Evolutionary conservation across 345 rosid genomes (phyloP), one percentile per base, ranked within the genome.

Genomic region (Eutrema japonicum): DNA sequence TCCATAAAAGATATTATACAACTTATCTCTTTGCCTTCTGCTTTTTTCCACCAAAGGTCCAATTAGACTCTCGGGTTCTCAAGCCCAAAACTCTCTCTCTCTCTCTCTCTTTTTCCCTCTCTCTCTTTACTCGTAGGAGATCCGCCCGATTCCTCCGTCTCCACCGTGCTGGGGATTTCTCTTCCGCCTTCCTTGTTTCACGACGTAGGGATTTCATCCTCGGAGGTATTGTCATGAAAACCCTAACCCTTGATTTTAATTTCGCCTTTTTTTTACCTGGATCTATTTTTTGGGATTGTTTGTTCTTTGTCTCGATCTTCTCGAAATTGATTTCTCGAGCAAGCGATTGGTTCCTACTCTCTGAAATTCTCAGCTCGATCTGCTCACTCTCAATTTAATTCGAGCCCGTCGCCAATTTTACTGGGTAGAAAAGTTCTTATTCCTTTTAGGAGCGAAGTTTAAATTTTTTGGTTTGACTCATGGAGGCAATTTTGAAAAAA

Each of bases 11-110:
- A 38, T 51, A 26, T 32, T 51, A 38, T 6, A 52, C 60, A 57
- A 58, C 49, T 37, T 47, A 48, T 60, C 59, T 30, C 60, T 60
- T 71, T 40, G 16, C 42, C 40, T 26, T n/a, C 27, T 12, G 3
- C 10, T 38, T 58, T 49, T 22, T 71, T 30, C 18, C n/a, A 12
- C 54, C 53, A 36, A 51, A 61, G 83, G 86, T 86, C 87, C 93
- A 84, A 76, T 84, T 79, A 73, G 66, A 71, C 6, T 78, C 71
- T 77, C 82, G 84, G 82, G 82, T 81, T 67, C 68, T 74, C 33
- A 84, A 87, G 87, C 92, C 90, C 92, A 83, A 82, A 46, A 53
- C 74, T 57, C 37, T 26, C 46, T 36, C 65, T 27, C 66, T 36
- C 64, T 29, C 14, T 26, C 36, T 27, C 64, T 36, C 64, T 29